Evolutionary conservation across 2,329 filamentous ascomycete genomes (phyloP), one percentile per base, ranked within the genome.

Genomic region (Aureobasidium mangrovei): DNA sequence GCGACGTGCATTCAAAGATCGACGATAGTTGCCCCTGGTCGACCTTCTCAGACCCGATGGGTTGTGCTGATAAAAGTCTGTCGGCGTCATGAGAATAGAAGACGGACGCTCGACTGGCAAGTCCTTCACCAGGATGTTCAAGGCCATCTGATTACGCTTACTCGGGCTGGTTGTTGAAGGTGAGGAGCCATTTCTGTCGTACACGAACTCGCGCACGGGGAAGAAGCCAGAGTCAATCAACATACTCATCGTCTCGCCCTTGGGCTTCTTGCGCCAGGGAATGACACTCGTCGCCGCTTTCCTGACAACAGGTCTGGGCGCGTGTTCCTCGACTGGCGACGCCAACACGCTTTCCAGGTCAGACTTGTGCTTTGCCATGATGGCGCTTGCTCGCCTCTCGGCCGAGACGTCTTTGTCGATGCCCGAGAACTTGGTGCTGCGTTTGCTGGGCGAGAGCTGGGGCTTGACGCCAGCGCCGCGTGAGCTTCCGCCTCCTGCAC

Each of bases 191-290:
- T 43, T 43, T 4, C 29, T 33, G 32, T 54, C 36, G 8, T 54
- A 54, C n/a, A 54, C 47, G 7, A 39, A 54, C 18, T 54, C 52
- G 8, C 38, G 33, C 6, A 54, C 43, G 2, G 59, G 59, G 43
- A 64, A 65, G 56, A 66, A 64, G 12, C 63, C 63, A n/a, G 59
- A 56, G 12, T 64, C 61, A 4, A 65, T 53, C 4, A 65, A 57
- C 64, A 65, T 65, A 43, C 63, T 65, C 61, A 65, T 63, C 3
- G 63, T 65, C 56, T 64, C 60, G 38, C 55, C 48, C 28, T 26
- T 40, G 7, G 9, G 3, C 6, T 45, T 51, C 27, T 36, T 43
- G 3, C 54, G 46, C 54, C 54, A 56, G 8, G 54, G 54, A 26
- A 56, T 47, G 8, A 43, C 41, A 33, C 36, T 36, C 4, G 38